Percentiles rank a stretch among this genome's conserved stretches.
Evolutionary conservation across 495 filamentous ascomycete genomes (phyloP).

Genomic region (Daldinia loculata): DNA sequence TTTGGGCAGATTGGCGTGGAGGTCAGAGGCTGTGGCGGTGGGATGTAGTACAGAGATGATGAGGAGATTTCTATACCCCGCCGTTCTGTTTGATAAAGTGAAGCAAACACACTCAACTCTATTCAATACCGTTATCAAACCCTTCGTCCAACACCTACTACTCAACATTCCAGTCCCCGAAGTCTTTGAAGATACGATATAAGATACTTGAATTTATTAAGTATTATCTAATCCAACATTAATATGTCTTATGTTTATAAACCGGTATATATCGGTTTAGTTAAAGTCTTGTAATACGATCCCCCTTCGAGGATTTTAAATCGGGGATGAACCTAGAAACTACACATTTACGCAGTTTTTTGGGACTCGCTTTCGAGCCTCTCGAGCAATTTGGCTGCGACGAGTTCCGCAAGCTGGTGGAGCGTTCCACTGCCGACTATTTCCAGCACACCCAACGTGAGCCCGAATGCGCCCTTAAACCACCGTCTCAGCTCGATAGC

Average conservation of each 20-base stretch:
- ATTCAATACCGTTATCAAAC: background rate
- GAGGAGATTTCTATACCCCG: background rate
- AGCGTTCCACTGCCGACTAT: slow-evolving; percentile 48
- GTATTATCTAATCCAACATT: background rate
- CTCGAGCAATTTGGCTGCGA: slow-evolving; percentile 31
- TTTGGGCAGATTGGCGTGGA: background rate
- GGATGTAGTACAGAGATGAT: background rate
- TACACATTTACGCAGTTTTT: slow-evolving; percentile 9
- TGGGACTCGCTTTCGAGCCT: slow-evolving; percentile 24
- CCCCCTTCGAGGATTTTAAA: background rate
- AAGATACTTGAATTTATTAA: background rate
- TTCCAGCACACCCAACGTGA: slow-evolving; percentile 50
- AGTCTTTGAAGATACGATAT: background rate
- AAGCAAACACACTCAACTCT: background rate
- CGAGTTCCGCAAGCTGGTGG: slow-evolving; percentile 42
- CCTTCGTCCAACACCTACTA: background rate
- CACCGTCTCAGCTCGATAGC: slow-evolving; percentile 52
- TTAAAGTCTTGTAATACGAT: background rate
- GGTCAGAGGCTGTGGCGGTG: background rate
- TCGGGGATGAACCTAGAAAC: background rate
- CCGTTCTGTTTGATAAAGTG: background rate
- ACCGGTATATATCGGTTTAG: background rate
- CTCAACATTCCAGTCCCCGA: background rate
- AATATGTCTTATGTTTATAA: background rate
- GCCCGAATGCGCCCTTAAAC: slow-evolving; percentile 43